Evolutionary conservation across 1,284 basidiomycete species (phyloP), one percentile per base, ranked within the genome.

Genomic region (Trametes sp.): DNA sequence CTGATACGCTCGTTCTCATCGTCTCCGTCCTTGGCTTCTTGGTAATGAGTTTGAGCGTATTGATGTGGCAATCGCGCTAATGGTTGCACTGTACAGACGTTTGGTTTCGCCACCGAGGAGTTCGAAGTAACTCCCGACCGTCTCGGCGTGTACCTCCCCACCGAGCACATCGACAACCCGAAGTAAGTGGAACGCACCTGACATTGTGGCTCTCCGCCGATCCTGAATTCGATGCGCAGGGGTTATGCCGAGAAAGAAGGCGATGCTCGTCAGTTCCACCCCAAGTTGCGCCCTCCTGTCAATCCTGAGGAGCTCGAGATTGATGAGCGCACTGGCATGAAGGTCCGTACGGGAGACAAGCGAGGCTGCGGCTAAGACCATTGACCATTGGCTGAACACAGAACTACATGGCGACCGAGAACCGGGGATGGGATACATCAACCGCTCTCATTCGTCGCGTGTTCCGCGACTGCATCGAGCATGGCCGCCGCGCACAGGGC

Each of bases 251-350:
- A 88, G 64, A 87, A 87, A 59, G 89, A 94, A 77, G 87, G 86
- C 16, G 88, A 92, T 73, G 86, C 90, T 13, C 84, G 88, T 51
- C 75, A 79, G 63, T 85, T 83, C 69, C 86, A 93, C 69, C 82
- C 85, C 1, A 88, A 90, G 57, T 84, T 95, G 45, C 85, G 94
- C 57, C 89, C 89, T 19, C 93, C 93, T 2, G 87, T 95, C 51
- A 76, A 87, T 61, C 81, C 81, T 14, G 78, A 84, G 54, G 94
- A 96, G 74, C 84, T 95, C 29, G 88, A 94, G 72, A 87, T 95
- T 58, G 93, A 96, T 72, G 81, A 84, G 33, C 78, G 82, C n/a
- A 93, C 87, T 2, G 93, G 93, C 24, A 95, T 95, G 93, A 95
- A 95, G 84, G 92, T 85, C 67, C 14, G 46, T 53, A 26, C 7